phyloP scores from a whole-genome alignment of 495 filamentous ascomycete species.

The Hypoxylon fuscum region DNA sequence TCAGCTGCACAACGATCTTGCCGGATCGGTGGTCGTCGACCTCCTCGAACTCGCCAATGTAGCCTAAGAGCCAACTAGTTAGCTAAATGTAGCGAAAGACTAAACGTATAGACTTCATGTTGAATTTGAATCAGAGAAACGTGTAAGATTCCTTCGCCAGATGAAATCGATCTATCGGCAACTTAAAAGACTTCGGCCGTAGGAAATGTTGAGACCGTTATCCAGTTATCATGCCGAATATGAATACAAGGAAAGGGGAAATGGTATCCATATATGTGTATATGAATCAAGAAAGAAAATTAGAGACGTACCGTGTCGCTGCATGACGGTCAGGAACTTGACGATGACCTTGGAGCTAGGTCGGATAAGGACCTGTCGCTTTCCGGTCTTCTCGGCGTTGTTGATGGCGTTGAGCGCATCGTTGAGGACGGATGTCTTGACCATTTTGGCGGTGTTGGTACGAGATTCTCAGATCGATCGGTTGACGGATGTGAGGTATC shows the following conservation, averaged over 20 bases:
- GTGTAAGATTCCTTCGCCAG: conserved; percentile 88
- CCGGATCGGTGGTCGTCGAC: conserved; percentile 97
- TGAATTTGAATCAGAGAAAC: conserved; percentile 72
- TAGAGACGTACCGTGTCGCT: conserved; percentile 91
- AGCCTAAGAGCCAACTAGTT: conserved; percentile 71
- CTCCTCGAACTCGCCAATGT: conserved; percentile 99
- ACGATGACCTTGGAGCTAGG: conserved; percentile 98
- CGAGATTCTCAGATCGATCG: conserved; percentile 82
- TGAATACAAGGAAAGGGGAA: background rate
- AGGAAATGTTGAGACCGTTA: conserved; percentile 77
- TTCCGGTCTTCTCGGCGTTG: conserved; percentile 99
- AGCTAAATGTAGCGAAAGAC: conserved; percentile 82
- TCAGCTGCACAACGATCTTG: conserved; percentile 47
- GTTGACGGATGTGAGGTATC: conserved; percentile 78
- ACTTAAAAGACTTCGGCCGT: conserved; percentile 99
- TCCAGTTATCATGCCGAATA: conserved; percentile 99
- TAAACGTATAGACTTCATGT: conserved; percentile 87
- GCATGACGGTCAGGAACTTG: conserved; percentile 99
- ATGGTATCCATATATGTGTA: background rate
- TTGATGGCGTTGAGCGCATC: conserved; percentile 99
- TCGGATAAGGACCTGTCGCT: conserved; percentile 96
- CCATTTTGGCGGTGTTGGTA: conserved; percentile 78
- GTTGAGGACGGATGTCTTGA: conserved; percentile 97
- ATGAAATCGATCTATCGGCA: conserved; percentile 82
- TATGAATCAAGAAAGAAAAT: conserved; percentile 2